Evolutionary conservation across 2,329 filamentous ascomycete genomes (phyloP), one percentile per base, ranked within the genome.

Genomic region (Pseudogymnoascus sp.): DNA sequence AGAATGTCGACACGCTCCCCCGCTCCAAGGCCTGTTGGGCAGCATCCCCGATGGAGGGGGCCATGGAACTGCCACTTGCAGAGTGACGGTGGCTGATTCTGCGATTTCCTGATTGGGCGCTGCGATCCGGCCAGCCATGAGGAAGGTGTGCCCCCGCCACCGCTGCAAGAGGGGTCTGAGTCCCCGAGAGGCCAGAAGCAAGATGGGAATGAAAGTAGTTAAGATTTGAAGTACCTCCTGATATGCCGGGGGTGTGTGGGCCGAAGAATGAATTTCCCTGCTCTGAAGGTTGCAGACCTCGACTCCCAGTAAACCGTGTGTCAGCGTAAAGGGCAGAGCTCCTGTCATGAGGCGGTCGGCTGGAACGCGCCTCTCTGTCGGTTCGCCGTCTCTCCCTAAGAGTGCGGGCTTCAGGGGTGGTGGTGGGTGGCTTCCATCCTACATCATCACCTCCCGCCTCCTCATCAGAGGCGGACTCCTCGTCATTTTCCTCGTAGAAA

Each of bases 401-500:
- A 11, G 56, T 68, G 42, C 70, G 62, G 60, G 38, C 63, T 62
- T 62, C 66, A 68, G 28, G 56, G 46, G 62, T 64, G 34, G 23
- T 63, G 60, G n/a, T 59, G 50, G 31, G 62, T 8, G 42, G 59
- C 36, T 66, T 64, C 65, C 67, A 69, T 8, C 66, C 64, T 5
- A 77, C 76, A n/a, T 76, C 76, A 1, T 78, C 77, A 2, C 78
- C 78, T 2, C 81, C 80, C 2, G 78, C 80, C 5, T 76, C 76
- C 8, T 81, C 80, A 11, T 86, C 83, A 38, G 80, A 82, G 40
- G 84, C 82, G 25, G 84, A 80, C 21, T 84, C 82, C 65, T 89
- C 88, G 38, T 86, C 79, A 25, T 89, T 86, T 69, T 90, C 87
- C 70, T 97, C 95, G 79, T 99, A 99, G 73, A 99, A 99, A 71